A percentile compares a stretch with the other conserved stretches of the same genome.
These are phyloP conservation scores for Tricholomella constricta DNA, from an alignment of 768 basidiomycete species.

Conservation along the genomic window DNA sequence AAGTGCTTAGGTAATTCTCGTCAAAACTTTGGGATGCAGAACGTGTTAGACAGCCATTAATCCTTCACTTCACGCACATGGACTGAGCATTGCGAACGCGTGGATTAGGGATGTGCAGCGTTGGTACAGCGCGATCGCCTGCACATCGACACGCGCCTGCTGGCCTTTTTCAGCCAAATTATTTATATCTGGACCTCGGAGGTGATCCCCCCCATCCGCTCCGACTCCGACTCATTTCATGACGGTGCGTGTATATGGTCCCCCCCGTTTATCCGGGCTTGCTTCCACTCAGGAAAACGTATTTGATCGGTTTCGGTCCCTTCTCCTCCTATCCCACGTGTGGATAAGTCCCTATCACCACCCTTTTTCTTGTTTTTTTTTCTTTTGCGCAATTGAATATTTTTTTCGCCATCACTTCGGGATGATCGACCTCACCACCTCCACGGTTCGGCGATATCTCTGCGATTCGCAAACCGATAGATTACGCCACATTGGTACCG, in stretches of 20 bases:
- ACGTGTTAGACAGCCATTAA: no score
- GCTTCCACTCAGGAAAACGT: background rate
- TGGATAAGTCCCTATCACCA: constrained; percentile 16
- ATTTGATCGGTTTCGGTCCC: background rate
- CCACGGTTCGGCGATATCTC: constrained; percentile 40
- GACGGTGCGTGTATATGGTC: background rate
- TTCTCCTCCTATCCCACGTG: constrained; percentile 11
- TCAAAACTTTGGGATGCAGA: no score
- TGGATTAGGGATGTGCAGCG: no score
- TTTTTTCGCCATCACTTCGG: constrained; percentile 38
- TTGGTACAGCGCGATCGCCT: background rate
- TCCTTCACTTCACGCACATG: no score
- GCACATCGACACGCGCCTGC: background rate
- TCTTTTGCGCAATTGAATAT: no score
- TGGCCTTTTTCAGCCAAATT: background rate
- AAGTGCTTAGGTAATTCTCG: no score
- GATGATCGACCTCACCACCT: constrained; percentile 29
- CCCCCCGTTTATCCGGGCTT: constrained; percentile 10
- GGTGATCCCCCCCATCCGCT: background rate
- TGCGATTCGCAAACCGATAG: constrained; percentile 33
- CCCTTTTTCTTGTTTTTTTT: constrained; percentile 2
- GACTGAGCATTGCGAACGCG: no score
- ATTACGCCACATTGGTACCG: constrained; percentile 33
- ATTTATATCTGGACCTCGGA: background rate
- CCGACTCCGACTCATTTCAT: background rate